A percentile compares a stretch with the other conserved stretches of the same genome.
phyloP scores from a whole-genome alignment of 441 rosid species.

The Aleurites moluccanus region DNA sequence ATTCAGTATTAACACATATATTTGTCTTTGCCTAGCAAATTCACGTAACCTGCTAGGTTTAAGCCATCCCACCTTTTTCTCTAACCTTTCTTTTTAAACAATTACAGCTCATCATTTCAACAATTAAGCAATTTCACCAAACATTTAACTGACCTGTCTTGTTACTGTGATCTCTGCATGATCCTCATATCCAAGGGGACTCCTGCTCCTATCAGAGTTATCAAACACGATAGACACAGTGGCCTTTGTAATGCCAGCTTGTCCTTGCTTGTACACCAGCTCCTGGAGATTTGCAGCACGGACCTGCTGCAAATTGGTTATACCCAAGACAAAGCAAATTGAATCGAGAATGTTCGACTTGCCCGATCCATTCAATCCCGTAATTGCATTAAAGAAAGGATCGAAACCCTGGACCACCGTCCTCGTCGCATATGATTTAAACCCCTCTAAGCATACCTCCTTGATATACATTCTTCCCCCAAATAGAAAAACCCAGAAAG shows the following conservation, averaged over 20 bases:
- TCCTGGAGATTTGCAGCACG: constrained; percentile 97
- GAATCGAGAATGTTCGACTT: constrained; percentile 97
- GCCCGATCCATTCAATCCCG: constrained; percentile 97
- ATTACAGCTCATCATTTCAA: background rate
- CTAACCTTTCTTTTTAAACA: background rate
- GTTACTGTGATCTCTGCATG: constrained; percentile 89
- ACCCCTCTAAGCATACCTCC: constrained; percentile 91
- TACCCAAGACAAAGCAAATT: constrained; percentile 93
- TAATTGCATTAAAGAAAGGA: constrained; percentile 89
- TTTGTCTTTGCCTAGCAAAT: background rate
- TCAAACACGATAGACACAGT: constrained; percentile 89
- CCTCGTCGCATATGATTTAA: constrained; percentile 93
- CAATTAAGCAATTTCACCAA: background rate
- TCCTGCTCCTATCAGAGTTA: constrained; percentile 66
- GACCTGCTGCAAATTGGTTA: constrained; percentile 96
- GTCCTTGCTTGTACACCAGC: constrained; percentile 99
- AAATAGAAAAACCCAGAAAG: background rate
- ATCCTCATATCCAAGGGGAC: constrained; percentile 92
- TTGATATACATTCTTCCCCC: constrained; percentile 60
- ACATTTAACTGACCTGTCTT: constrained; percentile 58
- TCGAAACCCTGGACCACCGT: constrained; percentile 92
- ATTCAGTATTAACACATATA: background rate
- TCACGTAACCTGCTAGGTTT: background rate
- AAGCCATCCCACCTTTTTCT: background rate
- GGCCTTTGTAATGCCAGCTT: constrained; percentile 97